Conservation (phyloP, 345 rosid genomes). For the Rhizophora mangle region DNA sequence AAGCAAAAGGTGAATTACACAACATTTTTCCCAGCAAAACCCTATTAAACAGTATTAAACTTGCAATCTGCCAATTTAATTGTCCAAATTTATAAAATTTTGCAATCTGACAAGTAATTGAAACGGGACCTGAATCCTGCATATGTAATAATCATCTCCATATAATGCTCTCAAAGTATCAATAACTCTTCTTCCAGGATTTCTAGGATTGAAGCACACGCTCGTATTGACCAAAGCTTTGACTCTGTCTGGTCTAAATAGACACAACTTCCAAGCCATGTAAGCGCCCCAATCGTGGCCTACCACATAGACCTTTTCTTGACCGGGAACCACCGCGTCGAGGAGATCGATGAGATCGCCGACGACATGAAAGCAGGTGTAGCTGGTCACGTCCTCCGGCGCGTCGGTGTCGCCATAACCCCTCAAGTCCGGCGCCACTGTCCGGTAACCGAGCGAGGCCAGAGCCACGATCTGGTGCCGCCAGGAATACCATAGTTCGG, state of each 20-base stretch:
- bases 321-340: slow-evolving; percentile 37
- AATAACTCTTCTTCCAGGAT: neutral
- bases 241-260: slow-evolving; percentile 58
- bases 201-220: slow-evolving; percentile 33
- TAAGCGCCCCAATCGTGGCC: slow-evolving; percentile 80
- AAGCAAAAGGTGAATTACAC: no score
- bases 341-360: slow-evolving; percentile 44
- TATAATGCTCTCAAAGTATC: neutral
- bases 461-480: slow-evolving; percentile 35
- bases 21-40: no score
- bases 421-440: slow-evolving; percentile 38
- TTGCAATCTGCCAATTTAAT: no score
- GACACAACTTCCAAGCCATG: slow-evolving; percentile 56
- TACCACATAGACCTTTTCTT: slow-evolving; percentile 52
- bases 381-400: slow-evolving; percentile 12
- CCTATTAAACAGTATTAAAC: no score
- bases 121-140: slow-evolving; percentile 13
- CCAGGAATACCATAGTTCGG: slow-evolving; percentile 37
- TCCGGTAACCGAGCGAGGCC: slow-evolving; percentile 30
- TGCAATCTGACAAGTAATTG: no score
- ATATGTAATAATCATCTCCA: slow-evolving; percentile 19
- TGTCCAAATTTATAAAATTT: no score
- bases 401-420: slow-evolving; percentile 37
- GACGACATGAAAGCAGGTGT: slow-evolving; percentile 20
- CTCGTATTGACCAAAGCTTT: slow-evolving; percentile 60